Evolutionary conservation across 257 asterid species (phyloP), one percentile per base, ranked within the genome.

Genomic region (Eucommia ulmoides): DNA sequence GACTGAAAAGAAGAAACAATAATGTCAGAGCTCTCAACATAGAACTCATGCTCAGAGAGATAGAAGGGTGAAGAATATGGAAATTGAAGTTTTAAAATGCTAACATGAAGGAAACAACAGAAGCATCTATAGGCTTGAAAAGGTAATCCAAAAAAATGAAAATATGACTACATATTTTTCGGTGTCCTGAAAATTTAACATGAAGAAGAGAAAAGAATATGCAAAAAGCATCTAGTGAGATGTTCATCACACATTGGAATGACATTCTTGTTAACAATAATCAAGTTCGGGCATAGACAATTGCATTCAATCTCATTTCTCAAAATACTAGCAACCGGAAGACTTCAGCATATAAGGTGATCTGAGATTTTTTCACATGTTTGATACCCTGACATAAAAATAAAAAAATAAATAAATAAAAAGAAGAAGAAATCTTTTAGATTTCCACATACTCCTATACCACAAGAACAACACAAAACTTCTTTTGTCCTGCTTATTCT

Each of bases 1-100:
- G 85, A 80, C 93, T 81, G 82, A 46, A 51, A 52, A 65, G 44
- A 52, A 3, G 4, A 42, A 15, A n/a, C 19, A 42, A 1, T 18
- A 42, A n/a, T 58, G 3, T 11, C 3, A 35, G n/a, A 9, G 44
- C n/a, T 35, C 44, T 35, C 44, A 18, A 35, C n/a, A 6, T 35
- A 35, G 16, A 35, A 11, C 44, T 35, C 2, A 11, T 4, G 44
- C 2, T 6, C 14, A 35, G 10, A 35, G 10, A 35, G 11, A 35
- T 2, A 2, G 11, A 4, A 0, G 3, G 14, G 44, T 15, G 44
- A 17, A 17, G n/a, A n/a, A n/a, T n/a, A n/a, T n/a, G n/a, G n/a
- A n/a, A n/a, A n/a, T n/a, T n/a, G n/a, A n/a, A n/a, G n/a, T n/a
- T n/a, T n/a, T n/a, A n/a, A n/a, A n/a, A n/a, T 6, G 38, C 38